These are phyloP conservation scores for Boletus fagicola DNA, from an alignment of 768 basidiomycete species.

Conservation along the genomic window DNA sequence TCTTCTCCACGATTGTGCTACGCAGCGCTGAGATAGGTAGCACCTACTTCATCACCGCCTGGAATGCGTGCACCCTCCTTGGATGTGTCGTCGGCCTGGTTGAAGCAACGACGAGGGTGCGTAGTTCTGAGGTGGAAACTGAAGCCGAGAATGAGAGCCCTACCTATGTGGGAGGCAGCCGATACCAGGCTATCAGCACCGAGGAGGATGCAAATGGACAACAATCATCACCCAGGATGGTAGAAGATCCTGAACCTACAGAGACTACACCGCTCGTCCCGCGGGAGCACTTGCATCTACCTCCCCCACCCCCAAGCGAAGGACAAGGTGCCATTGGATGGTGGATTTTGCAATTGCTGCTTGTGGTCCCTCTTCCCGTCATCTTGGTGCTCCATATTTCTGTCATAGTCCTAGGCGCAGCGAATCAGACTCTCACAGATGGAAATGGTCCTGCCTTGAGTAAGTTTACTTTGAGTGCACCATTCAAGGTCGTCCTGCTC, in stretches of 20 bases:
- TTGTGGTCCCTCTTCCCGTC: conserved; percentile 53
- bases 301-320: conserved; percentile 3
- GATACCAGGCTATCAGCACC: conserved; percentile 28
- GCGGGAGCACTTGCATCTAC: conserved; percentile 24
- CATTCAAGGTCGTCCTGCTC: neutral
- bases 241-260: conserved; percentile 44
- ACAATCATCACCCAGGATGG: conserved; percentile 18
- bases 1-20: conserved; percentile 47
- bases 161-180: conserved; percentile 15
- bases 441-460: conserved; percentile 51
- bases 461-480: conserved; percentile 32
- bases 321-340: conserved; percentile 33
- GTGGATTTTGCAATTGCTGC: conserved; percentile 61
- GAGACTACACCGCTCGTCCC: conserved; percentile 58
- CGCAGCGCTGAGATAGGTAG: conserved; percentile 46
- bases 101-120: conserved; percentile 33
- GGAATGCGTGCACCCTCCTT: conserved; percentile 48
- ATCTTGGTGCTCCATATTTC: conserved; percentile 52
- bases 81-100: conserved; percentile 39
- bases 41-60: conserved; percentile 55
- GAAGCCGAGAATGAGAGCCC: conserved; percentile 1
- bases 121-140: conserved; percentile 9
- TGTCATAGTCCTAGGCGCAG: conserved; percentile 44
- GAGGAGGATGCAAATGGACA: conserved; percentile 20
- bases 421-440: conserved; percentile 60